These are phyloP conservation scores for Hypomontagnella monticulosa DNA, from an alignment of 495 filamentous ascomycete genomes.

Conservation along the genomic window DNA sequence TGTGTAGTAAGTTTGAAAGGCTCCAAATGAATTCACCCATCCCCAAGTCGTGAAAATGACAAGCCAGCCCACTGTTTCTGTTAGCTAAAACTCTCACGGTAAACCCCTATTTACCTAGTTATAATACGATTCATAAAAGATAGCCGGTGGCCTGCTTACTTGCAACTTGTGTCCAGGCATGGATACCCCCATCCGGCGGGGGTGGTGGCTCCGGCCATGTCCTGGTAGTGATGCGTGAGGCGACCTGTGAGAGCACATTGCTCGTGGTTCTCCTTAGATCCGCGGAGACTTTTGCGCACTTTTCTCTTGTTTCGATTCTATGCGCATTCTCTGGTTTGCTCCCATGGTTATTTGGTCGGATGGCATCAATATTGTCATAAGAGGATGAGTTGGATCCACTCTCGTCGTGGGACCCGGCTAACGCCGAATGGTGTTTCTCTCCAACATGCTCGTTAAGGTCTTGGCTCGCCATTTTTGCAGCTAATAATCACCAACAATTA, in stretches of 20 bases:
- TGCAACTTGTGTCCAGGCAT: constrained; percentile 74
- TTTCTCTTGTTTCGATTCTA: constrained; percentile 11
- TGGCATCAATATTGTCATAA: constrained; percentile 7
- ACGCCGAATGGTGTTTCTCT: constrained; percentile 18
- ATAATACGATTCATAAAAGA: background rate
- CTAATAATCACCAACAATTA: background rate
- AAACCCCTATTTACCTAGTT: background rate
- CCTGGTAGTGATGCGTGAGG: constrained; percentile 52
- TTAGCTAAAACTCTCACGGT: constrained; percentile 12
- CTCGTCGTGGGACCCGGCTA: constrained; percentile 15
- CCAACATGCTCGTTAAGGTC: constrained; percentile 4
- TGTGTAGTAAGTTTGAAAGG: constrained; percentile 78
- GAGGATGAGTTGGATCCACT: constrained; percentile 24
- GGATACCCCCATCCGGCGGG: constrained; percentile 69
- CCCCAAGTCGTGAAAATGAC: constrained; percentile 81
- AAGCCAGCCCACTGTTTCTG: constrained; percentile 61
- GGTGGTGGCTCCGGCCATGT: constrained; percentile 65
- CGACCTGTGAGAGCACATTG: constrained; percentile 41
- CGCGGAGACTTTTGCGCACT: constrained; percentile 19
- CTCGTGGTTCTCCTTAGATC: constrained; percentile 45
- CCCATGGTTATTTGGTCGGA: constrained; percentile 5
- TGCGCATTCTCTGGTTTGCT: constrained; percentile 1
- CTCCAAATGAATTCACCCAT: constrained; percentile 76
- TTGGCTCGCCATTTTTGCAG: constrained; percentile 27
- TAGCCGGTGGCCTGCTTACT: constrained; percentile 28